Conservation (phyloP, 2,329 filamentous ascomycete species). For the Stagonosporopsis tanaceti region DNA sequence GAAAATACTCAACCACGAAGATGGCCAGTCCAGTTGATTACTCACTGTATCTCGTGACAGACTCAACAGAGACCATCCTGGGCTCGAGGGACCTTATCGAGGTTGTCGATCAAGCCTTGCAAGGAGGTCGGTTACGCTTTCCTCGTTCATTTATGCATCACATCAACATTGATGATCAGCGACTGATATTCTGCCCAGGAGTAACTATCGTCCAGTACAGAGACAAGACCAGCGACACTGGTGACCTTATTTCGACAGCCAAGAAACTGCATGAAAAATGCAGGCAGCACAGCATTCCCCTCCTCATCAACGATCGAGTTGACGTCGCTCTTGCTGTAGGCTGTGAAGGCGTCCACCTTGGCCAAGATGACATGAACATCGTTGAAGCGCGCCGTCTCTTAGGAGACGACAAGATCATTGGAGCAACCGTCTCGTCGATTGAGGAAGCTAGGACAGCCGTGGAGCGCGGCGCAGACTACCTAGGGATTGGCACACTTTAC, state of each 20-base stretch:
- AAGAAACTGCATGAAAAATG: conserved; percentile 76
- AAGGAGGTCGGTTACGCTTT: conserved; percentile 65
- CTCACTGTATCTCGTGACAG: conserved; percentile 88
- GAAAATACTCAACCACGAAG: conserved; percentile 40
- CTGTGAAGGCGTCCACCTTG: conserved; percentile 92
- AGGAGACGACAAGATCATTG: conserved; percentile 81
- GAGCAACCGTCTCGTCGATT: conserved; percentile 80
- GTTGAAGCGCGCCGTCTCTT: conserved; percentile 74
- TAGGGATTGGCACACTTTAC: conserved; percentile 90
- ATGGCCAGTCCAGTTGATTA: conserved; percentile 68
- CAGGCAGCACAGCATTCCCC: conserved; percentile 71
- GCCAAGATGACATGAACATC: conserved; percentile 88
- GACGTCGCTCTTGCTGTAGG: conserved; percentile 86
- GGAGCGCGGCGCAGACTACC: conserved; percentile 81
- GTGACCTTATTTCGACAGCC: conserved; percentile 73
- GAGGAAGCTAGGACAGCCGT: conserved; percentile 78
- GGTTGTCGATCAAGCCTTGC: conserved; percentile 78
- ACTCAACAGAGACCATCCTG: conserved; percentile 87
- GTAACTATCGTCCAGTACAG: conserved; percentile 89
- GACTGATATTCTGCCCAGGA: conserved; percentile 48
- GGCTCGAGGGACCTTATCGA: conserved; percentile 72
- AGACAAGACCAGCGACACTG: conserved; percentile 84
- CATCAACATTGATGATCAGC: background rate
- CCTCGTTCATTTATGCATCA: background rate
- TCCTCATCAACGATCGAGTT: conserved; percentile 92